Evolutionary conservation across 148 eudicot species (phyloP).

Genomic region (Salicornia ramosissima): DNA sequence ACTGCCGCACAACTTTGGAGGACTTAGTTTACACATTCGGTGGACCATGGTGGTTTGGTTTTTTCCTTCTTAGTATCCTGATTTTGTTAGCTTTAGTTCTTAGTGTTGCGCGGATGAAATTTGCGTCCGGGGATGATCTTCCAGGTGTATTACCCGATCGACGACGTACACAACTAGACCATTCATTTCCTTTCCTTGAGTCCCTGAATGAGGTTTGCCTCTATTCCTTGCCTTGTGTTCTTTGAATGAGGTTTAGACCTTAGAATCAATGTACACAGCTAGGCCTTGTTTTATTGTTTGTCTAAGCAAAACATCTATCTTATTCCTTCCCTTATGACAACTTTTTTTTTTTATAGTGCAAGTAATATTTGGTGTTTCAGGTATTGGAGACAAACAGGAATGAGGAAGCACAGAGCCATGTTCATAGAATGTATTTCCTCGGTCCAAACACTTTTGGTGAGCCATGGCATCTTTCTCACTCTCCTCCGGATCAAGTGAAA

Average conservation of each 20-base stretch:
- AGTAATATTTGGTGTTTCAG: constrained; percentile 38
- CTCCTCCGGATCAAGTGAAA: constrained; percentile 87
- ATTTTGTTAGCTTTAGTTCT: constrained; percentile 75
- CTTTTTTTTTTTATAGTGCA: constrained; percentile 10
- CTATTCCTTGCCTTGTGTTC: constrained; percentile 1
- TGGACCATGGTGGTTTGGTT: constrained; percentile 93
- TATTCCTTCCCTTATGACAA: constrained; percentile 1
- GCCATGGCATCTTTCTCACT: constrained; percentile 96
- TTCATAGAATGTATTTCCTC: constrained; percentile 84
- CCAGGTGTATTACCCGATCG: constrained; percentile 62
- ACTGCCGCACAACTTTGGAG: constrained; percentile 91
- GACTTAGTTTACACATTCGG: constrained; percentile 87
- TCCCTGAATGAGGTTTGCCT: constrained; percentile 83
- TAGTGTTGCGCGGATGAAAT: constrained; percentile 91
- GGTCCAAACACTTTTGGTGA: constrained; percentile 92
- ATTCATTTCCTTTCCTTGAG: constrained; percentile 91
- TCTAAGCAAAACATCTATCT: constrained; percentile 1
- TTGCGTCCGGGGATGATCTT: constrained; percentile 68
- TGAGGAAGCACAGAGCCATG: constrained; percentile 87
- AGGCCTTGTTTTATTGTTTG: too few relatives aligned
- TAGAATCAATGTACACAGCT: too few relatives aligned
- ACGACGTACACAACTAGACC: constrained; percentile 72
- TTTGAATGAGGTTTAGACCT: too few relatives aligned
- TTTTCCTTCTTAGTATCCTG: constrained; percentile 61
- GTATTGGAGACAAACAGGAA: constrained; percentile 86